A percentile compares a stretch with the other conserved stretches of the same genome.
phyloP scores from a whole-genome alignment of 768 basidiomycete genomes.

The Grammothele lineata region DNA sequence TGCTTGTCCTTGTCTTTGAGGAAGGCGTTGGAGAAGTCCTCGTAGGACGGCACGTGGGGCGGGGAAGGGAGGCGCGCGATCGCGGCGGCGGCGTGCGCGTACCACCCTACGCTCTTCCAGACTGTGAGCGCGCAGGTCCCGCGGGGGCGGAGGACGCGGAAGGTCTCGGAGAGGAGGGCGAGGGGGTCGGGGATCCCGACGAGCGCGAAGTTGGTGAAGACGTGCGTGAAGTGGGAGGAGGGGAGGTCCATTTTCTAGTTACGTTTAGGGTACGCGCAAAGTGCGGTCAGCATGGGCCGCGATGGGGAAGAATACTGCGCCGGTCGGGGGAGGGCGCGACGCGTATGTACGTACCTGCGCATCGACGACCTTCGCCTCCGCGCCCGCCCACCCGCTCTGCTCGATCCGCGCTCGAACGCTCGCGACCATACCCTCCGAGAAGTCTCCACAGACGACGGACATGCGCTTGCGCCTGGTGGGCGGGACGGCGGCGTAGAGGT shows the following conservation, averaged over 20 bases:
- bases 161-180: background rate
- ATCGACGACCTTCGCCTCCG: background rate
- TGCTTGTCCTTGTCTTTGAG: background rate
- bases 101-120: background rate
- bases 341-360: background rate
- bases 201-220: constrained; percentile 1
- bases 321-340: too few species aligned
- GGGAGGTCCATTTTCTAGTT: constrained; percentile 1
- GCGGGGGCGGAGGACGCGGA: constrained; percentile 1
- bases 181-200: background rate
- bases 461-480: background rate
- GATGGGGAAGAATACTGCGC: background rate
- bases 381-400: background rate
- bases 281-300: background rate
- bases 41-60: background rate
- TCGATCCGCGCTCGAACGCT: constrained; percentile 1
- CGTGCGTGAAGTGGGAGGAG: constrained; percentile 1
- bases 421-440: background rate
- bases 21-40: background rate
- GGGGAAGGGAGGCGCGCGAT: background rate
- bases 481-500: background rate
- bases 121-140: background rate
- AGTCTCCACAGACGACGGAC: background rate
- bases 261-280: background rate
- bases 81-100: background rate